These are phyloP conservation scores for Chamaecrista fasciculata DNA, from an alignment of 306 rosid genomes.

Conservation along the genomic window DNA sequence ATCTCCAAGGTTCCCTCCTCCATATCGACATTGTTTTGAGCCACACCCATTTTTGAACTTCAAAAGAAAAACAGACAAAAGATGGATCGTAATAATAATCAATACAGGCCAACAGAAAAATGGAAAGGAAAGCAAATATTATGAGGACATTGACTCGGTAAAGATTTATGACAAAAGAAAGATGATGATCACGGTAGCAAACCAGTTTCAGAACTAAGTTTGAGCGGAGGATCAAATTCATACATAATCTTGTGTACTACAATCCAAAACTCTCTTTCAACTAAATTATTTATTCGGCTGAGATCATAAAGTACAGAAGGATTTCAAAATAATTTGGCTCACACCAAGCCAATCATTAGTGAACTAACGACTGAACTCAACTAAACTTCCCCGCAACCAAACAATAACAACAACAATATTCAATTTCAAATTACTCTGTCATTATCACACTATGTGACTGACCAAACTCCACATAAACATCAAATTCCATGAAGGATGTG, in stretches of 20 bases:
- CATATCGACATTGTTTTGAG: constrained; percentile 46
- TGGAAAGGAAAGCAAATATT: not conserved
- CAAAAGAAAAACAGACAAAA: constrained; percentile 10
- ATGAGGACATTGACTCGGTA: not conserved
- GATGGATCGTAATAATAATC: not conserved
- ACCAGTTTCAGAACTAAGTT: not conserved
- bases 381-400: not conserved
- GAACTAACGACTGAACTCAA: not conserved
- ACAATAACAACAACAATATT: not conserved
- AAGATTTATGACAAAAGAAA: constrained; percentile 3
- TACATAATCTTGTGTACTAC: not conserved
- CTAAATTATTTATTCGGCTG: not conserved
- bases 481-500: not conserved
- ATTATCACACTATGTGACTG: constrained; percentile 13
- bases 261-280: not conserved
- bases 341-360: constrained; percentile 13
- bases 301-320: not conserved
- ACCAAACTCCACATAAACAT: not conserved
- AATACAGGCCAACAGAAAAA: constrained; percentile 8
- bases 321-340: not conserved
- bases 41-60: constrained; percentile 54
- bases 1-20: constrained; percentile 87
- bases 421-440: not conserved
- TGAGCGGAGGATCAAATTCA: not conserved
- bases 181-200: not conserved